These are phyloP conservation scores for Medicago lupulina DNA, from an alignment of 306 rosid species.

Conservation along the genomic window DNA sequence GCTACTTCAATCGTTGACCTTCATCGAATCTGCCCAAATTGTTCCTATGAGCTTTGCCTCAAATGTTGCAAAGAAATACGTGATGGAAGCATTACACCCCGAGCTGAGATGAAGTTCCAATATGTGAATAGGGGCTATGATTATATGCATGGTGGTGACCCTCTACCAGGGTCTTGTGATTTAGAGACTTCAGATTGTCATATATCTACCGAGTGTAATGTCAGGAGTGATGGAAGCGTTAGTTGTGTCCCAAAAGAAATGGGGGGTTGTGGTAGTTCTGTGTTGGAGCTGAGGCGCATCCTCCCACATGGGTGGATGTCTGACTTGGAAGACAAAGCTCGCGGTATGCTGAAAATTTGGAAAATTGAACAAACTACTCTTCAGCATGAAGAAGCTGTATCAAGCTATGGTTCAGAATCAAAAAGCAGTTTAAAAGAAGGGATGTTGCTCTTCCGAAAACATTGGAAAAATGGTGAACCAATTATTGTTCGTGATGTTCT, in stretches of 20 bases:
- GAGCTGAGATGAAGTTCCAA: conserved; percentile 60
- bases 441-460: conserved; percentile 57
- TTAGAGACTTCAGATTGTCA: conserved; percentile 44
- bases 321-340: conserved; percentile 61
- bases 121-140: conserved; percentile 67
- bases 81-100: conserved; percentile 54
- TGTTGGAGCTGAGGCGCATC: conserved; percentile 65
- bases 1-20: conserved; percentile 85
- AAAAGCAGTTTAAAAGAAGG: conserved; percentile 47
- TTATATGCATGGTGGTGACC: conserved; percentile 84
- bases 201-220: conserved; percentile 53
- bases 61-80: conserved; percentile 76
- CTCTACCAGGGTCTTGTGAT: conserved; percentile 46
- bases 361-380: conserved; percentile 35
- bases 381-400: conserved; percentile 38
- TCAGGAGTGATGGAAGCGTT: conserved; percentile 57
- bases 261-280: conserved; percentile 71
- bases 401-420: conserved; percentile 56
- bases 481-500: conserved; percentile 75
- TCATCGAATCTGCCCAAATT: conserved; percentile 76
- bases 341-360: conserved; percentile 33
- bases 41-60: conserved; percentile 77
- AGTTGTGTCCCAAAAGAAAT: conserved; percentile 65
- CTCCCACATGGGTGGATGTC: conserved; percentile 72
- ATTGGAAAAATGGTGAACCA: conserved; percentile 78